A percentile compares a stretch with the other conserved stretches of the same genome.
These are phyloP conservation scores for Albifimbria verrucaria DNA, from an alignment of 2,329 filamentous ascomycete genomes.

Conservation along the genomic window DNA sequence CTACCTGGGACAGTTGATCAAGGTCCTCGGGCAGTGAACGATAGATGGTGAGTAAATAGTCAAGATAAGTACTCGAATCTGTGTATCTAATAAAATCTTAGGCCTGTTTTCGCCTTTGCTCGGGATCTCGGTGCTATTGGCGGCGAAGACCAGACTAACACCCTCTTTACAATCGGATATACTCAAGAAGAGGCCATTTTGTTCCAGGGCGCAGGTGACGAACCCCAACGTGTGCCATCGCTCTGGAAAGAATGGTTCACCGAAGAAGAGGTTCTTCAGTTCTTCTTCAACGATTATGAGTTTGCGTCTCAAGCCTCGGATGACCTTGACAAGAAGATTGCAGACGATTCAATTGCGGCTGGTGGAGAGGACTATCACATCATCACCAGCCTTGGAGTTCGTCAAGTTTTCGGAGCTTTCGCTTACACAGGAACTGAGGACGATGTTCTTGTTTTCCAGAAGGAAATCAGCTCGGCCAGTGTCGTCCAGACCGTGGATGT, in stretches of 20 bases:
- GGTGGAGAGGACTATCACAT: constrained; percentile 72
- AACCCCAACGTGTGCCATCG: constrained; percentile 62
- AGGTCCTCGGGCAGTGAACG: too few relatives aligned
- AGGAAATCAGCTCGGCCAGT: too few relatives aligned
- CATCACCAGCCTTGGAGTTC: constrained; percentile 73
- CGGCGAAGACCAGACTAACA: too few relatives aligned
- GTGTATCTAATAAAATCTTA: too few relatives aligned
- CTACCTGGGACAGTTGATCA: too few relatives aligned
- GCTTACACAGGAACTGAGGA: too few relatives aligned
- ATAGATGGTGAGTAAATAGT: too few relatives aligned
- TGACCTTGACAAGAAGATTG: constrained; percentile 68
- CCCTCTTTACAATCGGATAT: constrained; percentile 72
- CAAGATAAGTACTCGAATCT: too few relatives aligned
- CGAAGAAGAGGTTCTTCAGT: constrained; percentile 61
- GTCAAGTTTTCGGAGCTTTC: constrained; percentile 79
- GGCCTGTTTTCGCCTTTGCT: too few relatives aligned
- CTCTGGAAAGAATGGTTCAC: constrained; percentile 72
- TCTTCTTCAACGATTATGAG: constrained; percentile 73
- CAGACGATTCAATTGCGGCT: constrained; percentile 61
- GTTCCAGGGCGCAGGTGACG: constrained; percentile 65
- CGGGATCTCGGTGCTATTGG: too few relatives aligned
- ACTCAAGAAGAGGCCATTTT: constrained; percentile 75
- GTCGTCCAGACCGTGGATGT: too few relatives aligned
- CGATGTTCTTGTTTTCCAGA: too few relatives aligned
- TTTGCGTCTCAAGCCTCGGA: constrained; percentile 55